Base-by-base conservation (phyloP, 2,329 filamentous ascomycete genomes). In the Cryphonectria parasitica region DNA sequence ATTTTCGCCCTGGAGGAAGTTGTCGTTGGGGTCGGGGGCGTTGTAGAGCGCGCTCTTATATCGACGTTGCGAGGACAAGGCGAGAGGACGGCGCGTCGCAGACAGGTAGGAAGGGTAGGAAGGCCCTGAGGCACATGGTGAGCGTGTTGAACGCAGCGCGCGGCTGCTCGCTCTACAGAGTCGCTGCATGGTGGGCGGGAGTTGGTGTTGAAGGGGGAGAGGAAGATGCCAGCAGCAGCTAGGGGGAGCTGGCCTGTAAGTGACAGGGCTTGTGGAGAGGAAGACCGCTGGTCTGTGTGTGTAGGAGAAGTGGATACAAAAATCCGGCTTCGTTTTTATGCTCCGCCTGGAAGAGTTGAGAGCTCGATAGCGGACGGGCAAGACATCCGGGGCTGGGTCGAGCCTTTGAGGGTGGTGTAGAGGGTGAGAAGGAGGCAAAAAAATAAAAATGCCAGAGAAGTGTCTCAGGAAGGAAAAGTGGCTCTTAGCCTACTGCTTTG, bases 1-100 rank as follows among this genome's bases (percentile, higher is more conserved):
- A 72, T 95, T 96, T 86, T 93, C 98, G 76, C 96, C 96, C 74
- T 94, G 93, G 73, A 99, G 89, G 87, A 99, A 99, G 84, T 91
- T 97, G 83, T 99, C 96, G 82, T 92, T 97, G 75, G 95, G 89
- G 80, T 97, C 94, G 74, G 89, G 88, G 28, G 88, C 80, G 70
- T 83, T 84, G 69, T 86, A 82, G 70, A 84, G 84, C 69, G 87
- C 84, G 74, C 87, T 87, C 73, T 87, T 85, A 82, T 87, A 86
- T 77, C 83, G 81, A 76, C 83, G 86, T 77, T 86, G 86, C 71
- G 82, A 79, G 72, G 83, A 80, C 72, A 87, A 74, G 75, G 85
- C 83, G 77, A 87, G 78, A 67, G 87, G 83, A 66, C 86, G 84
- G 70, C 86, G 85, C 74, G 80, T 76, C 71, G 84, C 79, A 62